Conservation (phyloP, 1,284 basidiomycete genomes). For the Pterulicium gracile region DNA sequence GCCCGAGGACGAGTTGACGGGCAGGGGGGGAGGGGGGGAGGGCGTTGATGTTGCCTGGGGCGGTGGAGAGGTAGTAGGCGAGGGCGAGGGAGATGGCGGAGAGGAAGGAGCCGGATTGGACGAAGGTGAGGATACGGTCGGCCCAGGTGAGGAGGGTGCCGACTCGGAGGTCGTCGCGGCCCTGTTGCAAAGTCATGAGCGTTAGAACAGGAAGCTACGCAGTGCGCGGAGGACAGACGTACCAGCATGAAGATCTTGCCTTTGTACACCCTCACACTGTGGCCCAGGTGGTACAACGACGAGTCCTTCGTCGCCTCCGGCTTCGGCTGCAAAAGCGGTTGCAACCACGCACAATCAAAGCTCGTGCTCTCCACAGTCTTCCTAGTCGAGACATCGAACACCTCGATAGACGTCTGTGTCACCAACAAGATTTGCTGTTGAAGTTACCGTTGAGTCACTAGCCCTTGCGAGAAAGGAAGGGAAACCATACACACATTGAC, state of each 20-base stretch:
- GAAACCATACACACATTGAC: constrained; percentile 54
- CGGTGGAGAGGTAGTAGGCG: constrained; percentile 75
- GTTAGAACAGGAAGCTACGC: constrained; percentile 4
- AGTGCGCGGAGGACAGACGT: constrained; percentile 21
- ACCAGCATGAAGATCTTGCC: constrained; percentile 89
- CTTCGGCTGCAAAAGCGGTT: constrained; percentile 40
- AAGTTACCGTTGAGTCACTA: constrained; percentile 3
- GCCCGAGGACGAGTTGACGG: constrained; percentile 59
- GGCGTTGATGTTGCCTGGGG: constrained; percentile 81
- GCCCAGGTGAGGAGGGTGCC: constrained; percentile 94
- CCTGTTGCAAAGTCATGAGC: constrained; percentile 27
- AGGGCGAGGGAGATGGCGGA: constrained; percentile 83
- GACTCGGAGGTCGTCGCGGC: constrained; percentile 60
- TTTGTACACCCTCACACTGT: constrained; percentile 77
- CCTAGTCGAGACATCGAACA: constrained; percentile 55
- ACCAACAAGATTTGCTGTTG: constrained; percentile 53
- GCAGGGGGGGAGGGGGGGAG: constrained; percentile 60
- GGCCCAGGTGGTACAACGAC: constrained; percentile 44
- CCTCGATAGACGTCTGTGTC: constrained; percentile 47
- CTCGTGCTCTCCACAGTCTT: constrained; percentile 46
- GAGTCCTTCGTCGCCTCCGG: constrained; percentile 36
- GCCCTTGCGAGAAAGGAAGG: constrained; percentile 9
- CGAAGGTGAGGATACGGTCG: constrained; percentile 79
- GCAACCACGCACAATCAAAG: constrained; percentile 45
- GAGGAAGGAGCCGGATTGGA: constrained; percentile 83